Evolutionary conservation across 495 filamentous ascomycete genomes (phyloP).

Genomic region (Parathielavia appendiculata): DNA sequence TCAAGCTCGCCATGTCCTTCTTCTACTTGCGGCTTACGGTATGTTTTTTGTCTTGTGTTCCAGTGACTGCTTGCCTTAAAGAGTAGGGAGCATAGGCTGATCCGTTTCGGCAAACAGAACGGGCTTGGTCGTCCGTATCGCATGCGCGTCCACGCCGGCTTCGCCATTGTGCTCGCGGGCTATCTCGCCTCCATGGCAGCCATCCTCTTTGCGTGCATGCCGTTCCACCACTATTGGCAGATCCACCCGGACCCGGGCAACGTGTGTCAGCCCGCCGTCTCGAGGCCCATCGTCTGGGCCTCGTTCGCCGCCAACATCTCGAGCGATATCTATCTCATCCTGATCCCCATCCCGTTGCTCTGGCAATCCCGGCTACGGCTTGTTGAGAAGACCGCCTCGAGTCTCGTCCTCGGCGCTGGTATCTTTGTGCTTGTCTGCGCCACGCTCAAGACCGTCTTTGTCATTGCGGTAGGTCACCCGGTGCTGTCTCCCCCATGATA

Average conservation of each 20-base stretch:
- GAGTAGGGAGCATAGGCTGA: no score
- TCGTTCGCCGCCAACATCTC: conserved; percentile 43
- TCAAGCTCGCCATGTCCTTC: conserved; percentile 53
- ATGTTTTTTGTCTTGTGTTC: not conserved
- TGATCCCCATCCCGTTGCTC: conserved; percentile 49
- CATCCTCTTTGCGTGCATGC: conserved; percentile 49
- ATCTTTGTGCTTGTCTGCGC: conserved; percentile 49
- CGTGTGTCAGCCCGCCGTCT: conserved; percentile 45
- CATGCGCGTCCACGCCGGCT: conserved; percentile 50
- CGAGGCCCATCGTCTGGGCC: conserved; percentile 40
- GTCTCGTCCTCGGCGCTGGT: conserved; percentile 45
- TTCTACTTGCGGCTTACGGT: conserved; percentile 55
- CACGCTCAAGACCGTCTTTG: conserved; percentile 44
- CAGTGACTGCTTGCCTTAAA: no score
- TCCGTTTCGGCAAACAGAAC: conserved; percentile 4
- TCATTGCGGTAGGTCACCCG: conserved; percentile 35
- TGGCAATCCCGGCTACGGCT: conserved; percentile 44
- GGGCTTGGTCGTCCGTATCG: conserved; percentile 43
- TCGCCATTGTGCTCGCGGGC: conserved; percentile 44
- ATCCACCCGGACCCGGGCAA: conserved; percentile 50
- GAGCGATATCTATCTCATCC: conserved; percentile 47
- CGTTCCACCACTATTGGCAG: conserved; percentile 49
- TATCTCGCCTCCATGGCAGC: conserved; percentile 48
- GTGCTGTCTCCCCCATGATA: not conserved
- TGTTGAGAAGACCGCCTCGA: conserved; percentile 43